Evolutionary conservation across 2,329 filamentous ascomycete genomes (phyloP), one percentile per base, ranked within the genome.

Genomic region (Polychaeton citri): DNA sequence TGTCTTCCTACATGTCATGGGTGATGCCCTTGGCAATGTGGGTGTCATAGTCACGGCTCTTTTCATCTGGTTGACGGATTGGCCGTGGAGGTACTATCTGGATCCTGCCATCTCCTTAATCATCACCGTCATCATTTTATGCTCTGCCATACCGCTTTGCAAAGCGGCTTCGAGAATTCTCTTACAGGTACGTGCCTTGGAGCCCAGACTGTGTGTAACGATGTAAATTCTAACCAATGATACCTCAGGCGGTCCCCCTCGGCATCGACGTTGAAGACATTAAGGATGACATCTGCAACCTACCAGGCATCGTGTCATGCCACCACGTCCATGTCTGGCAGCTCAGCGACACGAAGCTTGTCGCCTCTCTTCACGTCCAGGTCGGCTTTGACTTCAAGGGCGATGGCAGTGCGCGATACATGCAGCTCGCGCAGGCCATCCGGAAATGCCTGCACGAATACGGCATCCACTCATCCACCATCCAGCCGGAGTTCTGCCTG

Each of bases 321-420:
- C 90, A 98, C 61, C 88, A 98, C 57, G 71, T 98, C 16, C 90
- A 98, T 57, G 86, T 98, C 43, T 98, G 90, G 90, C 88, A 96
- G 59, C 72, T 98, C 21, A 93, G 82, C 12, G 88, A 96, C 55
- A 90, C 86, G 35, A 94, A 95, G 65, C 69, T 94, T 21, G 81
- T 98, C 24, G 88, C 90, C 9, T 90, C 82, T 8, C 74, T 98
- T 60, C 90, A 98, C 55, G 79, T 98, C 31, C 85, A 94, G 57
- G 81, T 98, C 16, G 77, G 79, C 32, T 94, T 93, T 57, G 82
- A 87, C 47, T 86, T 93, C 58, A 79, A 86, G 53, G 82, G 81
- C 33, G 76, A 86, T 47, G 80, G 80, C 30, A 74, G 71, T 0
- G 71, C 72, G 37, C 76, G 79, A 51, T 98, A 96, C 63, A 98